These are phyloP conservation scores for Tylopilus subfusipes DNA, from an alignment of 768 basidiomycete species.

Conservation along the genomic window DNA sequence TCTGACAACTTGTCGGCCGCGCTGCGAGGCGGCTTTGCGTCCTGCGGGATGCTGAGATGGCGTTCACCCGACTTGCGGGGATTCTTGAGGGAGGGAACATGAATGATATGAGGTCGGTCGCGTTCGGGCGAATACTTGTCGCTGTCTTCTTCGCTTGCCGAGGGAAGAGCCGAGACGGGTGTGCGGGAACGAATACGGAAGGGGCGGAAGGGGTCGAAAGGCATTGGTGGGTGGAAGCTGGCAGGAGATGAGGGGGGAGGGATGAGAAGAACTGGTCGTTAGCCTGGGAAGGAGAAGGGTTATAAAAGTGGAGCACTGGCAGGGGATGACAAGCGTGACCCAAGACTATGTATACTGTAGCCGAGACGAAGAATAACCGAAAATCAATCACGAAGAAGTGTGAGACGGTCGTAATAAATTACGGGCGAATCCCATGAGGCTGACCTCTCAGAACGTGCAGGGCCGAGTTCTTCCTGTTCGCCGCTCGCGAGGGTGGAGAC, in stretches of 20 bases:
- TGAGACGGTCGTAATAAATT: background rate
- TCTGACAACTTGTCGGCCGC: background rate
- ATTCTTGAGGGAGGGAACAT: slow-evolving; percentile 1
- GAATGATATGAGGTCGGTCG: slow-evolving; percentile 2
- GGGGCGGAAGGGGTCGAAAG: slow-evolving; percentile 23
- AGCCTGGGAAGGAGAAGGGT: background rate
- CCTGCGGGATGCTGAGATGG: background rate
- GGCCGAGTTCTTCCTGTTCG: background rate
- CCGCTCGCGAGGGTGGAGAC: background rate
- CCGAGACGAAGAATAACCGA: slow-evolving; percentile 15
- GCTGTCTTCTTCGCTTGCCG: slow-evolving; percentile 21
- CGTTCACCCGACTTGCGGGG: slow-evolving; percentile 2
- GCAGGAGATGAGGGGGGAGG: too few species aligned
- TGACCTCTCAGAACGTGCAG: slow-evolving; percentile 1
- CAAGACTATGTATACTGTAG: background rate
- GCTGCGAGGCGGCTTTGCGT: background rate
- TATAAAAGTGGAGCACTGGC: slow-evolving; percentile 11
- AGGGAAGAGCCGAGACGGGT: background rate
- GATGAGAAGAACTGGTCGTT: background rate
- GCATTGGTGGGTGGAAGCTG: background rate
- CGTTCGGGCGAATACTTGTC: slow-evolving; percentile 22
- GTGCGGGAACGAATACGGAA: slow-evolving; percentile 16
- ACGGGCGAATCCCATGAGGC: slow-evolving; percentile 21
- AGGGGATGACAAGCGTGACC: slow-evolving; percentile 7
- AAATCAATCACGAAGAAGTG: background rate